Percentiles rank a stretch among this genome's conserved stretches.
Conservation (phyloP, 192 early-diverging fungal genomes). For the Umbelopsis vinacea region DNA sequence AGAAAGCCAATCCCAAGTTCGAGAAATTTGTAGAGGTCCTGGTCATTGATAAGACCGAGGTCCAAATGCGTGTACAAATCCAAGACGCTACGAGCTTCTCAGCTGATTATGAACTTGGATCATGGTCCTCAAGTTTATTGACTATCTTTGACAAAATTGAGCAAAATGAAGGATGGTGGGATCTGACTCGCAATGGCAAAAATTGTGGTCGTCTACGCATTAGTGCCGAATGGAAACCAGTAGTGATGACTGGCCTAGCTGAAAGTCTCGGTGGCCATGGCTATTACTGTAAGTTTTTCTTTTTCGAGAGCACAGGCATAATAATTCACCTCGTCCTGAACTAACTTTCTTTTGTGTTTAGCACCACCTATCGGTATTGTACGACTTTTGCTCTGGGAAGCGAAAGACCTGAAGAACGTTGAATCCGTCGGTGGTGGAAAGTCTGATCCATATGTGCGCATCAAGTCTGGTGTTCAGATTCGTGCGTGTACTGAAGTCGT, state of each 20-base stretch:
- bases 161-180: constrained; percentile 38
- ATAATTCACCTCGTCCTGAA: no score
- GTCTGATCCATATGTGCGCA: constrained; percentile 82
- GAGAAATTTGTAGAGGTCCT: constrained; percentile 69
- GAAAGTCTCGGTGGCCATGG: constrained; percentile 13
- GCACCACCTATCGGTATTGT: constrained; percentile 72
- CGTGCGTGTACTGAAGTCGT: constrained; percentile 73
- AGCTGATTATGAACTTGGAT: constrained; percentile 40
- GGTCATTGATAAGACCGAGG: constrained; percentile 65
- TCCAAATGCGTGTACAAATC: constrained; percentile 62
- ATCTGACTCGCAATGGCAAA: constrained; percentile 17
- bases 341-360: constrained; percentile 1
- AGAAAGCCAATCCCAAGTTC: constrained; percentile 74
- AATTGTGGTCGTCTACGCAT: constrained; percentile 34
- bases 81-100: constrained; percentile 54
- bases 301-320: background rate
- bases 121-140: constrained; percentile 32
- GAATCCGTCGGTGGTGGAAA: constrained; percentile 67
- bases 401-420: constrained; percentile 74
- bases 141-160: constrained; percentile 37
- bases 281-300: constrained; percentile 22
- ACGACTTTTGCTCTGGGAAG: constrained; percentile 70
- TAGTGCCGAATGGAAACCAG: constrained; percentile 66
- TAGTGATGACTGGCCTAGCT: constrained; percentile 60
- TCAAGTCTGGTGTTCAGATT: constrained; percentile 57